Conservation (phyloP, 306 rosid species). For the Pterocarpus macrocarpus region DNA sequence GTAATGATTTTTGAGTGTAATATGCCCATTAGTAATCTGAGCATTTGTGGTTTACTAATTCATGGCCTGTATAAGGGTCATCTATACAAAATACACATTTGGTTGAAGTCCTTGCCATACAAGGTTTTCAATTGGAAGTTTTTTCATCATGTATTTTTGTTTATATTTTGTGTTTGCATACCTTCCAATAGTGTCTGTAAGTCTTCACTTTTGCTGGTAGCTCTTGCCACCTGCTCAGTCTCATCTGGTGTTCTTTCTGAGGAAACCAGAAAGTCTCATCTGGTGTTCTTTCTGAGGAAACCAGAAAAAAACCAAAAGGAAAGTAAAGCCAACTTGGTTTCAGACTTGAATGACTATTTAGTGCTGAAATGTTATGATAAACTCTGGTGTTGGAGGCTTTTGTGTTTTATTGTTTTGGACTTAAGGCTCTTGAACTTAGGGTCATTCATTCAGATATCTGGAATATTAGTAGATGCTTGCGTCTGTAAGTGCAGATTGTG, state of each 20-base stretch:
- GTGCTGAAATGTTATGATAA: constrained; percentile 6
- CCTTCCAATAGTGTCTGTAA: constrained; percentile 1
- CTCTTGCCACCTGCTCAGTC: constrained; percentile 1
- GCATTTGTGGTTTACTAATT: background rate
- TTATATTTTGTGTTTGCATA: constrained; percentile 22
- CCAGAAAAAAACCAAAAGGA: background rate
- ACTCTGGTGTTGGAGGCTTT: constrained; percentile 6
- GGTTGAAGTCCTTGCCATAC: background rate
- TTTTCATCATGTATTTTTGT: constrained; percentile 15
- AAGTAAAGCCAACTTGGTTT: background rate
- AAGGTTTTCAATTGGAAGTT: constrained; percentile 11
- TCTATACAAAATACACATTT: background rate
- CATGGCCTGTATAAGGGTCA: background rate
- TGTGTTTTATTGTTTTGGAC: constrained; percentile 8
- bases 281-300: constrained; percentile 1
- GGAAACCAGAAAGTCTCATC: background rate
- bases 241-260: background rate
- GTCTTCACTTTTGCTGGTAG: constrained; percentile 5
- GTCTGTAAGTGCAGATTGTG: constrained; percentile 39
- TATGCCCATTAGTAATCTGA: background rate
- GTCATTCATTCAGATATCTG: constrained; percentile 20
- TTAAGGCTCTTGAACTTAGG: background rate
- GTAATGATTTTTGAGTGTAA: background rate
- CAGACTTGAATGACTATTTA: background rate
- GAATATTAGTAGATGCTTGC: constrained; percentile 6